phyloP scores from a whole-genome alignment of 176 grass and related monocot genomes.

The Chloris gayana region DNA sequence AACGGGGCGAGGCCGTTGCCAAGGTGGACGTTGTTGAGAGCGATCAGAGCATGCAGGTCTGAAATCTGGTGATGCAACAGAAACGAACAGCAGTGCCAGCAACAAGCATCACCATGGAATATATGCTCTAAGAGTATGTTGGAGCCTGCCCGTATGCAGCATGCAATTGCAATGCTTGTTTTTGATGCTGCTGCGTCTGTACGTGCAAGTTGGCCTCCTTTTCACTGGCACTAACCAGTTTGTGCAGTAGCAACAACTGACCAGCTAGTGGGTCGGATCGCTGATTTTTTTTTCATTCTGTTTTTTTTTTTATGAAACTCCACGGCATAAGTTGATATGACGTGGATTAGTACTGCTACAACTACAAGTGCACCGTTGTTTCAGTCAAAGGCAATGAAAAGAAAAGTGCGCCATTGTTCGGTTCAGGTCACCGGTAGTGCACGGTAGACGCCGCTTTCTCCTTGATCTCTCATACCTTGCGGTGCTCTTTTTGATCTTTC shows the following conservation, averaged over 20 bases:
- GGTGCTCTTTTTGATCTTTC: too few species aligned
- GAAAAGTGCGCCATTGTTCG: background rate
- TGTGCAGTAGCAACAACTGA: background rate
- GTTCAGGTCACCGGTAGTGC: background rate
- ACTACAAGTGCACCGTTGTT: background rate
- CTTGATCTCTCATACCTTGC: background rate
- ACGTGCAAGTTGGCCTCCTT: background rate
- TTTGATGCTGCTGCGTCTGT: background rate
- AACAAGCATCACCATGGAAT: background rate
- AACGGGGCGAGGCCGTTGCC: constrained; percentile 14
- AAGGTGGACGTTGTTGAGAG: constrained; percentile 6
- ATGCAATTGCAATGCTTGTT: background rate
- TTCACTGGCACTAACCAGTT: constrained; percentile 15
- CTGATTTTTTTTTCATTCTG: background rate
- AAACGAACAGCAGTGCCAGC: background rate
- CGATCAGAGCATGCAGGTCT: constrained; percentile 37
- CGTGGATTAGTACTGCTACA: background rate
- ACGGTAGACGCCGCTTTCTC: background rate
- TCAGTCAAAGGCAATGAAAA: background rate
- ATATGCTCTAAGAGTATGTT: background rate
- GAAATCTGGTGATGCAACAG: background rate
- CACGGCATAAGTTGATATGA: background rate
- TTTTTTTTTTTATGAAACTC: background rate
- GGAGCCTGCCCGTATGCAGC: background rate
- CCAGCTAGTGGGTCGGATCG: constrained; percentile 7